These are phyloP conservation scores for Coemansia sp. DNA, from an alignment of 192 early-diverging fungal genomes.

Conservation along the genomic window DNA sequence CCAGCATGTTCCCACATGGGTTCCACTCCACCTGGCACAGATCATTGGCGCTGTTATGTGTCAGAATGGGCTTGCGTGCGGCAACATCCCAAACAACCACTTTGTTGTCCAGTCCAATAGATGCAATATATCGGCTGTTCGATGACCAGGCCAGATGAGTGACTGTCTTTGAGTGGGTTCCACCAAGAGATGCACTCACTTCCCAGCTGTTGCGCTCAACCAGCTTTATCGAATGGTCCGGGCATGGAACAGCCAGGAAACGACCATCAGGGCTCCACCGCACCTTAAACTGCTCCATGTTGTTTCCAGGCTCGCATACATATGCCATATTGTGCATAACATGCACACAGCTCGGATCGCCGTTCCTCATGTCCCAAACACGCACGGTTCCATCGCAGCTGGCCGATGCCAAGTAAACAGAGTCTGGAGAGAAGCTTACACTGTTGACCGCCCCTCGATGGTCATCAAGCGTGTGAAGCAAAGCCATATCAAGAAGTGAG, in stretches of 20 bases:
- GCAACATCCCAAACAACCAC: conserved; percentile 69
- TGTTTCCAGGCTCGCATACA: conserved; percentile 49
- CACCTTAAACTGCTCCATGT: conserved; percentile 43
- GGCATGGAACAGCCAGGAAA: conserved; percentile 61
- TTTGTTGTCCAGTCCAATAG: conserved; percentile 49
- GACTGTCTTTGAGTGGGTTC: conserved; percentile 48
- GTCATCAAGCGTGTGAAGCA: conserved; percentile 37
- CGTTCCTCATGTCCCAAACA: conserved; percentile 63
- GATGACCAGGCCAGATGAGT: conserved; percentile 63
- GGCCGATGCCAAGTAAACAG: conserved; percentile 47
- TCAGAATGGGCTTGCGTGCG: conserved; percentile 49
- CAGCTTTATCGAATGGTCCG: conserved; percentile 41
- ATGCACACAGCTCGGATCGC: conserved; percentile 50
- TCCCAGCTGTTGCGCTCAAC: conserved; percentile 45
- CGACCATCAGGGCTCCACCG: conserved; percentile 68
- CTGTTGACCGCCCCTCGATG: conserved; percentile 42
- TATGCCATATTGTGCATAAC: conserved; percentile 37
- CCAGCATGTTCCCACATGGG: conserved; percentile 64
- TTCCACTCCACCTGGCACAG: conserved; percentile 68
- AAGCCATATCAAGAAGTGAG: conserved; percentile 41
- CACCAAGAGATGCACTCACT: conserved; percentile 26
- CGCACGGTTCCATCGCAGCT: conserved; percentile 64
- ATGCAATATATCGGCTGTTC: conserved; percentile 64
- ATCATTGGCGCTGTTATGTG: conserved; percentile 34
- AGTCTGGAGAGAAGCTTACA: conserved; percentile 41